phyloP scores from a whole-genome alignment of 1,139 yeast species.

The Casaregolazyma lundiana region DNA sequence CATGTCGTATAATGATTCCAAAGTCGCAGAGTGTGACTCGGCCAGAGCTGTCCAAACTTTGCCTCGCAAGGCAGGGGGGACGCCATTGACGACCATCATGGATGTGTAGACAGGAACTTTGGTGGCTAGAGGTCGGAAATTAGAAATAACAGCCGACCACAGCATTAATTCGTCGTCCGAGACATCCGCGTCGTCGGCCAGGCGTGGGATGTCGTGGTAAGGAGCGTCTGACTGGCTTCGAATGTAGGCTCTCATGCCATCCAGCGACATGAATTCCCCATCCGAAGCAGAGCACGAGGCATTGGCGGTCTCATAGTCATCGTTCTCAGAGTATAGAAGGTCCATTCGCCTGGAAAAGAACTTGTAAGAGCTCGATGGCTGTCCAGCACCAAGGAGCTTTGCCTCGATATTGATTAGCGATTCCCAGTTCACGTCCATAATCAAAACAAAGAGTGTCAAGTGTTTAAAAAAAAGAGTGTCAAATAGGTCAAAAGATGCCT shows the following conservation, averaged over 20 bases:
- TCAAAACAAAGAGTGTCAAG: neutral
- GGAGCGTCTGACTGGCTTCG: conserved; percentile 13
- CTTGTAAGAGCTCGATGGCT: conserved; percentile 7
- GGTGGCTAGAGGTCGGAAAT: conserved; percentile 31
- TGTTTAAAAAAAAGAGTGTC: neutral
- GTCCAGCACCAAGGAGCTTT: conserved; percentile 9
- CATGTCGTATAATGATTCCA: conserved; percentile 38
- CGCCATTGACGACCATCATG: conserved; percentile 35
- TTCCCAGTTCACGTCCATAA: conserved; percentile 16
- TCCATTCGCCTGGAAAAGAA: conserved; percentile 13
- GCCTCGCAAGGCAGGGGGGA: conserved; percentile 38
- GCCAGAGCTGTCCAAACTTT: conserved; percentile 37
- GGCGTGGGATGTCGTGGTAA: conserved; percentile 27
- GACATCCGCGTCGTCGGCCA: conserved; percentile 15
- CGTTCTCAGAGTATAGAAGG: conserved; percentile 10
- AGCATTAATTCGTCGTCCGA: conserved; percentile 30
- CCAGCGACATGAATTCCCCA: conserved; percentile 9
- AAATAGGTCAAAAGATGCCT: neutral
- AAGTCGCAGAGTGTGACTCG: conserved; percentile 30
- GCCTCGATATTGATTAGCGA: conserved; percentile 17
- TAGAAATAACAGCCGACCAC: conserved; percentile 35
- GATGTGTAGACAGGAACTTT: conserved; percentile 31
- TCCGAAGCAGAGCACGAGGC: neutral
- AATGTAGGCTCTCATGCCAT: conserved; percentile 14
- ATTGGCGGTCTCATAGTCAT: conserved; percentile 2